Conservation (phyloP, 2,329 filamentous ascomycete species). For the Aspergillus sp. region DNA sequence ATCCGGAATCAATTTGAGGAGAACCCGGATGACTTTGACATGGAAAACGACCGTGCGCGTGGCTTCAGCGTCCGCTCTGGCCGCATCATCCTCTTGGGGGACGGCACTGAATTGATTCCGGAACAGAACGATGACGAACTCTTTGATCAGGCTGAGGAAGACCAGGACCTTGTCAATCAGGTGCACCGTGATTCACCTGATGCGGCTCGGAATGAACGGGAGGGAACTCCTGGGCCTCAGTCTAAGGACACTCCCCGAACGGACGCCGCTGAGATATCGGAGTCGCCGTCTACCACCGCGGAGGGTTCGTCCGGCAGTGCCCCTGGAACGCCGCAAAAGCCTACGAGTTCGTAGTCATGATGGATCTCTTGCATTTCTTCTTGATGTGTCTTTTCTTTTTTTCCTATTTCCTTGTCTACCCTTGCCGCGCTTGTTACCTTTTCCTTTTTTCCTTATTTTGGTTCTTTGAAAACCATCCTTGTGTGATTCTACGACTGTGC, state of each 20-base stretch:
- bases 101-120: constrained; percentile 89
- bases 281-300: constrained; percentile 42
- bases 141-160: constrained; percentile 86
- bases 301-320: constrained; percentile 28
- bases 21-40: constrained; percentile 61
- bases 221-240: constrained; percentile 55
- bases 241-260: constrained; percentile 32
- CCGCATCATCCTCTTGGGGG: constrained; percentile 90
- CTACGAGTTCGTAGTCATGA: constrained; percentile 30
- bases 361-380: constrained; percentile 14
- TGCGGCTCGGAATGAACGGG: constrained; percentile 46
- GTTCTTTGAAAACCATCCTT: constrained; percentile 22
- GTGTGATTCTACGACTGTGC: constrained; percentile 23
- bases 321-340: constrained; percentile 28
- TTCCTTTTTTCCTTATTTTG: constrained; percentile 22
- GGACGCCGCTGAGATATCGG: constrained; percentile 33
- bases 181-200: constrained; percentile 63
- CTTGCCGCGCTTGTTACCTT: neutral
- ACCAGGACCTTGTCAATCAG: constrained; percentile 82
- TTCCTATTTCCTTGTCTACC: constrained; percentile 19
- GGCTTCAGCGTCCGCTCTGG: constrained; percentile 74
- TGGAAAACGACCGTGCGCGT: constrained; percentile 56
- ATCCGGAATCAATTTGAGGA: constrained; percentile 82
- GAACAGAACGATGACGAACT: constrained; percentile 89
- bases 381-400: constrained; percentile 8